Base-by-base conservation (phyloP, 768 basidiomycete genomes). In the Leccinellum rugosiceps region DNA sequence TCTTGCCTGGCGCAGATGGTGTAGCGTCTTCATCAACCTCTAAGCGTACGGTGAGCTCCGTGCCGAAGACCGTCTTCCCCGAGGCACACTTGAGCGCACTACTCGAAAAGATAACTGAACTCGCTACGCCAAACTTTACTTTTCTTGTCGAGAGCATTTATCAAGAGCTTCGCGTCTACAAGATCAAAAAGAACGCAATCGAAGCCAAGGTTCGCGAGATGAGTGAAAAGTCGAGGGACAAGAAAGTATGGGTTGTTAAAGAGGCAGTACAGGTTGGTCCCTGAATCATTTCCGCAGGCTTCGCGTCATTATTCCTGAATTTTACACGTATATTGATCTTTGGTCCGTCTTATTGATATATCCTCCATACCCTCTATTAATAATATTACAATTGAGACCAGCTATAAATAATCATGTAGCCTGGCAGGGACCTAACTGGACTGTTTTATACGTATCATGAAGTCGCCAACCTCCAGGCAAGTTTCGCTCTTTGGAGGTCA, bases 121-220 rank as follows among this genome's bases (percentile, higher is more conserved):
- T 90, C 19, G 79, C 83, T 52, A 83, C 87, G 0, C 76, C 80
- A 8, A 92, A 78, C 60, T 75, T 91, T 25, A 78, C 77, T 8
- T 79, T 84, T 54, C 81, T 94, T 28, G 80, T 92, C 0, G 91
- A 93, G 58, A 78, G 83, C 8, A 80, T 93, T 61, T 83, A 86
- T 64, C 83, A 86, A 60, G 87, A 87, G 26, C 75, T 93, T 41
- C 82, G 82, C 31, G 71, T 69, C n/a, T 75, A 87, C 61, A 87
- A 86, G 56, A 81, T 92, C 60, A 92, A 87, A 77, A 94, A 93
- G 78, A 88, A 86, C 50, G 84, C 89, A 4, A 85, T 94, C 46
- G 90, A 92, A 70, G 85, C 84, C 3, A 93, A 93, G 69, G 77
- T 94, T 35, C 78, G 82, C 47, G 90, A 92, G 70, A 80, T 92